Percentiles rank a stretch among this genome's conserved stretches.
Evolutionary conservation across 495 filamentous ascomycete genomes (phyloP).

Genomic region (Amniculicola lignicola): DNA sequence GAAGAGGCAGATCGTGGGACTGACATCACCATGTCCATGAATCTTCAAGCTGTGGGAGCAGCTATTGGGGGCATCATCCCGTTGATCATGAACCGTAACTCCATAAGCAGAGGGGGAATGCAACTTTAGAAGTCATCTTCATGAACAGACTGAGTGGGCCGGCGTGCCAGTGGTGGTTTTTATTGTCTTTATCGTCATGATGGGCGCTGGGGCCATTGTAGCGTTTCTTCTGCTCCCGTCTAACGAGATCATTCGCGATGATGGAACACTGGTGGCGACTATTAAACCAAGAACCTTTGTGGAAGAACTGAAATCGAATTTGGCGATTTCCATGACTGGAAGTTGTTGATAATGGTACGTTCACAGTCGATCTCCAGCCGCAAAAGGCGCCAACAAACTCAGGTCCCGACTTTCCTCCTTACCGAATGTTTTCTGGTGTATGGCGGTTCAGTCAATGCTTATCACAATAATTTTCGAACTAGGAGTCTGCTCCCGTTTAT

Average conservation of each 20-base stretch:
- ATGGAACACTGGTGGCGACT: not conserved
- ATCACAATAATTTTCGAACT: constrained; percentile 8
- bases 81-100: constrained; percentile 11
- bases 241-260: not conserved
- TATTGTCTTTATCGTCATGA: constrained; percentile 17
- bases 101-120: not conserved
- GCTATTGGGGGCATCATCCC: constrained; percentile 17
- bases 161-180: constrained; percentile 11
- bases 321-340: constrained; percentile 2
- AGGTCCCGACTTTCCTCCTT: constrained; percentile 8
- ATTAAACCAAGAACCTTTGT: not conserved
- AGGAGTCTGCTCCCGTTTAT: constrained; percentile 4
- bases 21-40: constrained; percentile 11
- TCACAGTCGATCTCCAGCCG: too few species aligned
- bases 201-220: not conserved
- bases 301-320: constrained; percentile 2
- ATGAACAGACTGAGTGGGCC: not conserved
- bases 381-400: too few species aligned
- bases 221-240: constrained; percentile 1
- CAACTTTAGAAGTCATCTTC: not conserved
- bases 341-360: constrained; percentile 5
- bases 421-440: constrained; percentile 15
- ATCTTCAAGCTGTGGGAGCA: constrained; percentile 10
- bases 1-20: constrained; percentile 9
- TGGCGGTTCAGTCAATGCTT: constrained; percentile 13